These are phyloP conservation scores for Grammothele lineata DNA, from an alignment of 768 basidiomycete genomes.

Conservation along the genomic window DNA sequence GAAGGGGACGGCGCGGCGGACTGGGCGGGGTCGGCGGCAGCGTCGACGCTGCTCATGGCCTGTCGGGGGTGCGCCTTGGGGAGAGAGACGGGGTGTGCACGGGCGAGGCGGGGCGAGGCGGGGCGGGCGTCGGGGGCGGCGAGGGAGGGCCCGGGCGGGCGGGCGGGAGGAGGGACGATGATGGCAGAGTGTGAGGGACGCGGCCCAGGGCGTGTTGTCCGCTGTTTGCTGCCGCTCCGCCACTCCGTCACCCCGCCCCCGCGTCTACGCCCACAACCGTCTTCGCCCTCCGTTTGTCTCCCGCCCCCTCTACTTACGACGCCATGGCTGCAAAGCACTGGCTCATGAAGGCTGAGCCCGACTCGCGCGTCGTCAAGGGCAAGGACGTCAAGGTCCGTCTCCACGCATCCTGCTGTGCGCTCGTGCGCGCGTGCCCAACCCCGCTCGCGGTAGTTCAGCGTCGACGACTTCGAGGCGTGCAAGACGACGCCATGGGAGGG, in stretches of 20 bases:
- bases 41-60: constrained; percentile 40
- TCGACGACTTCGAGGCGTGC: constrained; percentile 77
- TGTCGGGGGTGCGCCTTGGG: too few relatives aligned
- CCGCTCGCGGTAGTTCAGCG: constrained; percentile 56
- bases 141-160: constrained; percentile 2
- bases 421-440: constrained; percentile 10
- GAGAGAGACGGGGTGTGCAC: constrained; percentile 5
- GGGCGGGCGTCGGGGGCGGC: constrained; percentile 3
- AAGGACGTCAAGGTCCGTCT: constrained; percentile 72
- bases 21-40: constrained; percentile 30
- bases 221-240: constrained; percentile 24
- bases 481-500: constrained; percentile 81
- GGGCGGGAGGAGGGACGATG: constrained; percentile 21
- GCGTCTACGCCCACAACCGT: constrained; percentile 5
- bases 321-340: constrained; percentile 37
- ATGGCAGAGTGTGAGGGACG: constrained; percentile 14
- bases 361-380: constrained; percentile 79
- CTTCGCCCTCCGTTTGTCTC: constrained; percentile 6
- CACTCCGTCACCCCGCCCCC: constrained; percentile 15
- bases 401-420: too few relatives aligned
- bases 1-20: constrained; percentile 27
- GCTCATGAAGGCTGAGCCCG: constrained; percentile 86
- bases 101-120: constrained; percentile 19
- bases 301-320: neutral
- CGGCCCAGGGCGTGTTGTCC: constrained; percentile 22